Conservation (phyloP, 2,329 filamentous ascomycete species). For the Aspergillus viridinutans region DNA sequence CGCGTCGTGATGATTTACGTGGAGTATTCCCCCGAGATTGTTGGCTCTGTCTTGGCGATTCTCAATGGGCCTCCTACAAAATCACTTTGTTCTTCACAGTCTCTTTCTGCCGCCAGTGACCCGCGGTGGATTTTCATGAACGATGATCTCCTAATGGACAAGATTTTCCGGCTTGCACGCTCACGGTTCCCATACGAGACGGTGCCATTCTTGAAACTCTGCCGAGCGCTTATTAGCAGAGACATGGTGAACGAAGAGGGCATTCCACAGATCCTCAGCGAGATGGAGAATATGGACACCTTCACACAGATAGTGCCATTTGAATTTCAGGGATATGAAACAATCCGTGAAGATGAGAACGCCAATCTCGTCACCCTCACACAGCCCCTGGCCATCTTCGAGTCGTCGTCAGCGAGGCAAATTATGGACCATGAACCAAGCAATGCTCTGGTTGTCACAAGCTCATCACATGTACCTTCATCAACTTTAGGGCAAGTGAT, state of each 20-base stretch:
- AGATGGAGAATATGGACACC: conserved; percentile 65
- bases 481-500: conserved; percentile 57
- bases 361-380: conserved; percentile 69
- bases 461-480: conserved; percentile 35
- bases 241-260: conserved; percentile 45
- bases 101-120: conserved; percentile 22
- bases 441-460: conserved; percentile 33
- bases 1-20: conserved; percentile 63
- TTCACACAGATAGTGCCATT: conserved; percentile 74
- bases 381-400: conserved; percentile 50
- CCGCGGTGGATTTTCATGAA: conserved; percentile 53
- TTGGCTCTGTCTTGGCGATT: conserved; percentile 62
- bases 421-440: conserved; percentile 19
- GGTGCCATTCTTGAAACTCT: conserved; percentile 69
- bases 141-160: conserved; percentile 54
- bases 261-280: conserved; percentile 53
- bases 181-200: conserved; percentile 83
- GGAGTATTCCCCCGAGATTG: conserved; percentile 68
- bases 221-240: conserved; percentile 57
- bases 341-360: conserved; percentile 81
- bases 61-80: conserved; percentile 46
- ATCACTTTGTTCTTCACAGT: conserved; percentile 14
- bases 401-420: conserved; percentile 23
- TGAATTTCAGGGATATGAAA: conserved; percentile 68
- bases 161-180: conserved; percentile 63